Evolutionary conservation across 2,329 filamentous ascomycete species (phyloP).

Genomic region (Ophiosphaerella narmari): DNA sequence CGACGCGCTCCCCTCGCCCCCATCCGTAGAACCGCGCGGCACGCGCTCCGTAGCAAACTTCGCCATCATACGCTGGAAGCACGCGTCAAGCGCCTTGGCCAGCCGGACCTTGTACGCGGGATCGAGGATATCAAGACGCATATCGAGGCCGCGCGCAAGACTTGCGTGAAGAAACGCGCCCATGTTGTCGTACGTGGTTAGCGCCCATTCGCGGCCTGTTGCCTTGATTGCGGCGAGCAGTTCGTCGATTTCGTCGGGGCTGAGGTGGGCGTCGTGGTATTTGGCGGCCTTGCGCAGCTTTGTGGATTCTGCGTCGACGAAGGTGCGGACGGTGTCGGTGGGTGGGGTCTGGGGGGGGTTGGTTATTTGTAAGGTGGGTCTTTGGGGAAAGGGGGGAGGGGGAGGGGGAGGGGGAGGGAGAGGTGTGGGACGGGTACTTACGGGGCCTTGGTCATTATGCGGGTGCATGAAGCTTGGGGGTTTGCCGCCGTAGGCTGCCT

Average conservation of each 20-base stretch:
- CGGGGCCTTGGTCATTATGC: no score
- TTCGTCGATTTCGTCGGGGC: constrained; percentile 17
- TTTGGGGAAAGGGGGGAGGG: background rate
- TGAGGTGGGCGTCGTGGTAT: constrained; percentile 4
- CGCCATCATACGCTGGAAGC: constrained; percentile 2
- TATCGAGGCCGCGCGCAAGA: constrained; percentile 13
- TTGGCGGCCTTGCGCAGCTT: background rate
- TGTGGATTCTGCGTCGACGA: constrained; percentile 6
- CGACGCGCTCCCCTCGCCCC: no score
- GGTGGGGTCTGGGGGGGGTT: background rate
- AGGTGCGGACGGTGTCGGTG: constrained; percentile 6
- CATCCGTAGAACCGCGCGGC: background rate
- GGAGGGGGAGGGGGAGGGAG: background rate
- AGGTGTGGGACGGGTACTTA: background rate
- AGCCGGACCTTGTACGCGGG: constrained; percentile 9
- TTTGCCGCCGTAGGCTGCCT: background rate
- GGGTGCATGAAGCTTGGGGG: no score
- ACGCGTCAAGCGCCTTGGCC: constrained; percentile 2
- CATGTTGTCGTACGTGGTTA: constrained; percentile 5
- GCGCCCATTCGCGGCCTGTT: constrained; percentile 18
- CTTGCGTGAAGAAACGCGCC: background rate
- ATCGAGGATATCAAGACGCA: constrained; percentile 19
- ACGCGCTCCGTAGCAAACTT: constrained; percentile 8
- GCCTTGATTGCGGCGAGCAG: constrained; percentile 11
- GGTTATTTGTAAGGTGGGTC: background rate